Conservation (phyloP, 306 rosid species). For the Inga leiocalycina region DNA sequence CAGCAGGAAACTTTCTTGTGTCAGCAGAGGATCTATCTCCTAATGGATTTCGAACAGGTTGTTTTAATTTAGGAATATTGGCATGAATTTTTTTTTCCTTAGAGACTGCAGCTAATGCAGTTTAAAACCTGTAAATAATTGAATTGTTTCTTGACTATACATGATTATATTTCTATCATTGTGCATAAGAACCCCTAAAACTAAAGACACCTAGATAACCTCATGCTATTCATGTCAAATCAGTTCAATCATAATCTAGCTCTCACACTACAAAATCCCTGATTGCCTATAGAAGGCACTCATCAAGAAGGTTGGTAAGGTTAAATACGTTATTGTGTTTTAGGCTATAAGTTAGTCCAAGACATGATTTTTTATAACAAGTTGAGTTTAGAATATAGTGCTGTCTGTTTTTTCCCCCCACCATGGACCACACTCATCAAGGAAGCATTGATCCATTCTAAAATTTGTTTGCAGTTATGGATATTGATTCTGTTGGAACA, state of each 20-base stretch:
- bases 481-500: constrained; percentile 96
- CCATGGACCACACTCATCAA: background rate
- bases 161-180: too few species aligned
- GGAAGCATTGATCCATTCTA: constrained; percentile 28
- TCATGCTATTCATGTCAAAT: background rate
- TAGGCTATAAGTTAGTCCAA: background rate
- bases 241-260: background rate
- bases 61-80: background rate
- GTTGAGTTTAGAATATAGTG: background rate
- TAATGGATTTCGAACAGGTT: constrained; percentile 95
- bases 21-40: constrained; percentile 93
- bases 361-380: background rate
- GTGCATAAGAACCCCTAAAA: background rate
- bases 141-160: background rate
- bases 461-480: constrained; percentile 66
- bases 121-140: too few species aligned
- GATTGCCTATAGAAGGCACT: background rate
- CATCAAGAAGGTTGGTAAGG: background rate
- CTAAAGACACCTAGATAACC: background rate
- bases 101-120: background rate
- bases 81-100: background rate
- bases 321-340: background rate
- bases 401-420: background rate
- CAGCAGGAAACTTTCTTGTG: constrained; percentile 88
- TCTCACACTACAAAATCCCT: background rate